phyloP scores from a whole-genome alignment of 495 filamentous ascomycete species.

The Pseudoneurospora amorphoporcata region DNA sequence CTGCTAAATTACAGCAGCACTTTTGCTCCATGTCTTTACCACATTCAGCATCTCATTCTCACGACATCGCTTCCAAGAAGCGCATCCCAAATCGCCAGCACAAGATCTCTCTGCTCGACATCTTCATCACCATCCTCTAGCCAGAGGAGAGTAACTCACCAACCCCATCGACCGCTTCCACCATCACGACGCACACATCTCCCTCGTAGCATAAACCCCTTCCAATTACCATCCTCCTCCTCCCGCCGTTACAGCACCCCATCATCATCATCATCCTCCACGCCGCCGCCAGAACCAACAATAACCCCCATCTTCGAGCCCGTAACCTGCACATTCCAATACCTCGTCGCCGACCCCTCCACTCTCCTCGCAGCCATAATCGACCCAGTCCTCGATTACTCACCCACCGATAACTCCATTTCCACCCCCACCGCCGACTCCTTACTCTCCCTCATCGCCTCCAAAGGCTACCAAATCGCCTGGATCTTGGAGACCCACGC shows the following conservation, averaged over 20 bases:
- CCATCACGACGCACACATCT: neutral
- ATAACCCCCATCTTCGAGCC: slow-evolving; percentile 24
- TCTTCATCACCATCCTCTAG: neutral
- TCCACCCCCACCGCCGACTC: slow-evolving; percentile 39
- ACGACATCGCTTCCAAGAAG: neutral
- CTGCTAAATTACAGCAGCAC: neutral
- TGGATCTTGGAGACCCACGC: slow-evolving; percentile 51
- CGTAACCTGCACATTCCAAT: slow-evolving; percentile 45
- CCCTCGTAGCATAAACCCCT: neutral
- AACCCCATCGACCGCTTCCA: neutral
- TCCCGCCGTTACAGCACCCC: neutral
- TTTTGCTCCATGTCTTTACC: neutral
- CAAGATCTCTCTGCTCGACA: neutral
- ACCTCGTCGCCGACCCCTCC: slow-evolving; percentile 42
- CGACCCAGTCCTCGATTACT: slow-evolving; percentile 50
- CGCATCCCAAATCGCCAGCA: neutral
- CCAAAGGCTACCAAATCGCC: slow-evolving; percentile 35
- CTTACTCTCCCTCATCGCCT: slow-evolving; percentile 29
- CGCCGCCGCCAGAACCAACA: slow-evolving; percentile 5
- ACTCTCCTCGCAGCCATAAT: slow-evolving; percentile 42
- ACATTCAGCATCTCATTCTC: neutral
- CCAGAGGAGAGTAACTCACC: neutral
- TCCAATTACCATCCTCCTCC: neutral
- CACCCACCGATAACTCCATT: slow-evolving; percentile 34
- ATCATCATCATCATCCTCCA: neutral